These are phyloP conservation scores for Tulasnella sp. DNA, from an alignment of 768 basidiomycete genomes.

Conservation along the genomic window DNA sequence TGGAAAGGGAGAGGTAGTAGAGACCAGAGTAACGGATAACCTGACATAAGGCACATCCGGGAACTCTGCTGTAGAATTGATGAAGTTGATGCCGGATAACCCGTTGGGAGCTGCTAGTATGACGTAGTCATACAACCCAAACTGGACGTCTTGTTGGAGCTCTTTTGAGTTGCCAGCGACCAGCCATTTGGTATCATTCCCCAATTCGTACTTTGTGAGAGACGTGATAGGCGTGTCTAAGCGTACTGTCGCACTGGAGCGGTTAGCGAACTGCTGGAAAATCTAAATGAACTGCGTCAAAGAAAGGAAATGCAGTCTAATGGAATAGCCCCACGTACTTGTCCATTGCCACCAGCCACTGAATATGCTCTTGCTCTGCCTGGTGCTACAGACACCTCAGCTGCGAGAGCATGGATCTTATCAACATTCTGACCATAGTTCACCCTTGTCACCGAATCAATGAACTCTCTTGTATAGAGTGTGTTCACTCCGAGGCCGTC, in stretches of 20 bases:
- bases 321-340: no score
- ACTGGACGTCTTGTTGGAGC: no score
- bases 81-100: constrained; percentile 44
- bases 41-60: constrained; percentile 52
- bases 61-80: constrained; percentile 19
- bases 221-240: constrained; percentile 46
- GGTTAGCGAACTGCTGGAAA: constrained; percentile 67
- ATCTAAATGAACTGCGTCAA: no score
- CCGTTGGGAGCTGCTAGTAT: constrained; percentile 83
- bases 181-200: constrained; percentile 5
- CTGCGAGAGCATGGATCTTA: constrained; percentile 65
- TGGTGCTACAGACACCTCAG: constrained; percentile 57
- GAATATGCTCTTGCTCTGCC: no score
- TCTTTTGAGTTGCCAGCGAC: neutral
- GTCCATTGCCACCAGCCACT: no score
- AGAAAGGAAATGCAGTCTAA: no score
- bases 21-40: constrained; percentile 78
- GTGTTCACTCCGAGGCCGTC: constrained; percentile 39
- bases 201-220: constrained; percentile 3
- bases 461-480: constrained; percentile 54
- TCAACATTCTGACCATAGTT: constrained; percentile 73
- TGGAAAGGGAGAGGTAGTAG: constrained; percentile 53
- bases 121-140: constrained; percentile 50
- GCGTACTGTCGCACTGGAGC: constrained; percentile 53
- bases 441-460: constrained; percentile 69